phyloP scores from a whole-genome alignment of 1,284 basidiomycete genomes.

The Microbotryomycetes sp. region DNA sequence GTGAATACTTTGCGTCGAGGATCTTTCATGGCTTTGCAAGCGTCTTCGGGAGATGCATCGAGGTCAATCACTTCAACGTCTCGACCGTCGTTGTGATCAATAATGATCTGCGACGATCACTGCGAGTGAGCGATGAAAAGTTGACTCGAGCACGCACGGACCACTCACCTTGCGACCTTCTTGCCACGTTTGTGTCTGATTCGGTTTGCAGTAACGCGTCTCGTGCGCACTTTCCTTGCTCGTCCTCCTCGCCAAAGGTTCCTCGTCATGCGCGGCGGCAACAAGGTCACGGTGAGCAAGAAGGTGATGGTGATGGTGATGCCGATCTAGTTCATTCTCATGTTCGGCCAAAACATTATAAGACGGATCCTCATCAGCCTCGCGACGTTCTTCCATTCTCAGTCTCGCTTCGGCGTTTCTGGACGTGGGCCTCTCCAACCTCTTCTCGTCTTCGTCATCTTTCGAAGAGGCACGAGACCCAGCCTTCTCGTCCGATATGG shows the following conservation, averaged over 20 bases:
- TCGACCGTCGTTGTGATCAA: slow-evolving; percentile 31
- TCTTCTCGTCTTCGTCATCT: background rate
- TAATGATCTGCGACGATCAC: slow-evolving; percentile 20
- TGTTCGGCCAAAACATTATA: slow-evolving; percentile 18
- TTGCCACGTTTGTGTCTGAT: slow-evolving; percentile 19
- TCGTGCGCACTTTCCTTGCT: slow-evolving; percentile 15
- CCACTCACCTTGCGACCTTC: slow-evolving; percentile 29
- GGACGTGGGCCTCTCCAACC: background rate
- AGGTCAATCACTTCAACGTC: slow-evolving; percentile 31
- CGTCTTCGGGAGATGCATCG: slow-evolving; percentile 11
- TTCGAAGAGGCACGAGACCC: background rate
- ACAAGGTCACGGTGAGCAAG: background rate
- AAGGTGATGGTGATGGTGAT: background rate
- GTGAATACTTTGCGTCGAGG: slow-evolving; percentile 2
- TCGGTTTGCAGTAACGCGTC: slow-evolving; percentile 17
- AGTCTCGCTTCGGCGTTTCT: background rate
- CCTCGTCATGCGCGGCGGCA: background rate
- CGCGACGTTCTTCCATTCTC: slow-evolving; percentile 1
- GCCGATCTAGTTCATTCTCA: slow-evolving; percentile 11
- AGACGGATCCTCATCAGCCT: slow-evolving; percentile 25
- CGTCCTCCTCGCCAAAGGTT: background rate
- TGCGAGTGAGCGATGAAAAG: no score
- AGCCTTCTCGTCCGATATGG: background rate
- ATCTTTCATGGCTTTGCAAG: slow-evolving; percentile 1
- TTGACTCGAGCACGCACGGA: background rate